Evolutionary conservation across 768 basidiomycete genomes (phyloP), one percentile per base, ranked within the genome.

Genomic region (Phaeotremella fagi): DNA sequence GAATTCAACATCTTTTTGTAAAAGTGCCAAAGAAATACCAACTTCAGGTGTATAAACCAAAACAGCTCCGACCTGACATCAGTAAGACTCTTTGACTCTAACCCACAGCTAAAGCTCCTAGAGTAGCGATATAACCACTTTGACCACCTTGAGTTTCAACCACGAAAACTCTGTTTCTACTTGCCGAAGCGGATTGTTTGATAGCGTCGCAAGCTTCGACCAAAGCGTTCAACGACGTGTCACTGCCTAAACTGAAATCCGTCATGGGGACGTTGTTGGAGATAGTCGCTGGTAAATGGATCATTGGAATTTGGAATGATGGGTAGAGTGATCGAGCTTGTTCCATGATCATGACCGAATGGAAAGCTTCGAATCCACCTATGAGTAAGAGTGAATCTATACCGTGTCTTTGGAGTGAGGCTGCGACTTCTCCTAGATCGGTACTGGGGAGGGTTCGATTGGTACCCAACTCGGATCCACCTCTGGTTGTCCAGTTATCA

Each of bases 201-300:
- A 99, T 97, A 36, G 92, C 85, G 75, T 99, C 95, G 71, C 94
- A 98, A 4, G 95, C 95, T 56, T 92, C 89, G 48, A 98, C 91
- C 26, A 99, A 79, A 2, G 92, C 91, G 73, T 98, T 99, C 79
- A 99, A 78, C 73, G 87, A 88, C n/a, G 95, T 99, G 70, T 99
- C 95, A 63, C 85, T 87, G 42, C 95, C 95, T 55, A 99, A 77
- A 72, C 89, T 92, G 76, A 88, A 90, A 72, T 98, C 92, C 45
- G 94, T 97, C 79, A 97, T 75, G 2, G 95, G 95, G 12, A 99
- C 95, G 63, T 99, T 99, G 78, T 99, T 99, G 62, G 88, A 91
- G 70, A 99, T 86, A 45, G 91, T 95, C 33, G 94, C 95, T 1
- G 95, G 95, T 7, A 99, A 80, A 72, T 97, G 91, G 25, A 85